A percentile compares a stretch with the other conserved stretches of the same genome.
phyloP scores from a whole-genome alignment of 768 basidiomycete species.

The Termitomyces sp. region DNA sequence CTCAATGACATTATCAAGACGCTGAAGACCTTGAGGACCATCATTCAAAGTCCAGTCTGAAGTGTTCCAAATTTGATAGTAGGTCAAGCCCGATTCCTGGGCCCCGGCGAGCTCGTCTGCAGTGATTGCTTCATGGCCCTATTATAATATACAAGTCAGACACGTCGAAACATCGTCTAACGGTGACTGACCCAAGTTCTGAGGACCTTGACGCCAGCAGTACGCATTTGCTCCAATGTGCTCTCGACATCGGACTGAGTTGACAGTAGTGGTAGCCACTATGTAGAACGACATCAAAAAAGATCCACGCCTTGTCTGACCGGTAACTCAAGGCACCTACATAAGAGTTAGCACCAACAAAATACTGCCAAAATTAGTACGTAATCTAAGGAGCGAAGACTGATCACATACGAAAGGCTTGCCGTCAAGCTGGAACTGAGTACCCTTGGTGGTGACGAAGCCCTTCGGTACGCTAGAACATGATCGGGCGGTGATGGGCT shows the following conservation, averaged over 20 bases:
- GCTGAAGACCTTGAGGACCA: conserved; percentile 48
- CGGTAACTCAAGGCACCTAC: not conserved
- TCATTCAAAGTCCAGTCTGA: conserved; percentile 45
- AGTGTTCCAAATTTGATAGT: conserved; percentile 54
- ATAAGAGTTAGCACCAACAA: not conserved
- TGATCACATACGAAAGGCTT: conserved; percentile 36
- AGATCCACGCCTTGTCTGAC: not conserved
- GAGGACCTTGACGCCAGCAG: conserved; percentile 45
- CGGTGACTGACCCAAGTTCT: conserved; percentile 42
- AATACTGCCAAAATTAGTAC: not conserved
- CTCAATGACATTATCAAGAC: conserved; percentile 46
- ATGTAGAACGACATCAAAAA: conserved; percentile 12
- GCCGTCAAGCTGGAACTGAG: conserved; percentile 40
- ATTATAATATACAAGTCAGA: not conserved
- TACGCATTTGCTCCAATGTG: conserved; percentile 45
- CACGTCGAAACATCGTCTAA: not conserved
- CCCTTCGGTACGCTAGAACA: conserved; percentile 25
- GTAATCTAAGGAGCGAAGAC: not conserved
- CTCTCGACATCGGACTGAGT: conserved; percentile 40
- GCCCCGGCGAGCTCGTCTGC: conserved; percentile 41
- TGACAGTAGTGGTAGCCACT: conserved; percentile 53
- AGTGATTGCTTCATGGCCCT: conserved; percentile 43
- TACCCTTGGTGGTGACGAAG: conserved; percentile 39
- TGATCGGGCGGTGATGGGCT: not conserved
- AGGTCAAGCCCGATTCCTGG: conserved; percentile 37